A percentile compares a stretch with the other conserved stretches of the same genome.
phyloP scores from a whole-genome alignment of 1,139 yeast species.

The Candida tropicalis region DNA sequence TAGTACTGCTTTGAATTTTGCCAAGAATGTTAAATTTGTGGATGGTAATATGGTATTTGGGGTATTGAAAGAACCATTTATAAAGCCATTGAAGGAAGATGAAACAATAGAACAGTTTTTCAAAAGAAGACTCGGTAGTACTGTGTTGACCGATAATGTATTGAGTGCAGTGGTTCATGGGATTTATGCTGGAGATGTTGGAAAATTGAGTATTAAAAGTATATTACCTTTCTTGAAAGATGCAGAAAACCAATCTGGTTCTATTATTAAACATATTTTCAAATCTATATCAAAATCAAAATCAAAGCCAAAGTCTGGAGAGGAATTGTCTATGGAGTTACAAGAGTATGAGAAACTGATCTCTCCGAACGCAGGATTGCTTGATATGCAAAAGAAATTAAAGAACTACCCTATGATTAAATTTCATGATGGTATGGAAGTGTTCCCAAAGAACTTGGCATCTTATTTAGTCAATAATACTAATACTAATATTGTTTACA shows the following conservation, averaged over 20 bases:
- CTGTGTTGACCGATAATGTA: constrained; percentile 59
- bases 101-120: constrained; percentile 75
- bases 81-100: constrained; percentile 42
- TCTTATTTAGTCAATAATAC: constrained; percentile 34
- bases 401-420: constrained; percentile 56
- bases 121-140: constrained; percentile 65
- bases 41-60: constrained; percentile 27
- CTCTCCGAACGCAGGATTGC: constrained; percentile 41
- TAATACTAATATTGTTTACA: constrained; percentile 43
- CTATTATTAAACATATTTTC: constrained; percentile 46
- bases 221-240: constrained; percentile 55
- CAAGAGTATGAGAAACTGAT: constrained; percentile 33
- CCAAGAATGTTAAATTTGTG: constrained; percentile 22
- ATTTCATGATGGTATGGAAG: constrained; percentile 55
- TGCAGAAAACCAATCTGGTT: constrained; percentile 63
- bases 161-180: constrained; percentile 87
- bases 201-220: constrained; percentile 64
- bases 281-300: constrained; percentile 7
- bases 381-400: constrained; percentile 34
- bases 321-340: constrained; percentile 21
- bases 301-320: constrained; percentile 13
- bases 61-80: constrained; percentile 48
- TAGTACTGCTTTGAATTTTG: constrained; percentile 40
- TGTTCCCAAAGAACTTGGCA: constrained; percentile 47
- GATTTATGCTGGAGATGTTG: constrained; percentile 84